Base-by-base conservation (phyloP, 768 basidiomycete species). In the Trametes maxima region DNA sequence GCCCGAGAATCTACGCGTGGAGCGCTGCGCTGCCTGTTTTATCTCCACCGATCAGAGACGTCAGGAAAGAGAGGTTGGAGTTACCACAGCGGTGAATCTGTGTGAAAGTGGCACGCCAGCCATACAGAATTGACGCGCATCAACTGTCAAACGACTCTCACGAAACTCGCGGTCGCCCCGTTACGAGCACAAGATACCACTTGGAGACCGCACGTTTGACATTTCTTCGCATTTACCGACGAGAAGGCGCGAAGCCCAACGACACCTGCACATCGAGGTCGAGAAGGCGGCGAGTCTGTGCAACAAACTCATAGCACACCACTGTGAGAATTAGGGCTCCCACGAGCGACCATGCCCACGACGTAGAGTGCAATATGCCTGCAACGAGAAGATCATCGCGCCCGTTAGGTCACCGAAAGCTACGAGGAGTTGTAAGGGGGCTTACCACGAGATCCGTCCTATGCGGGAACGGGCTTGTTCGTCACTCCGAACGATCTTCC, bases 111-210 rank as follows among this genome's bases (percentile, higher is more conserved):
- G 45, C 45, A 22, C 45, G 24, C 24, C 2, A 22, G 21, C 3
- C 13, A 7, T 19, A 8, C 35, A 28, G 28, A n/a, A 7, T 44
- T 19, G 43, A 46, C 25, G 42, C 42, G n/a, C 25, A 39, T 44
- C 53, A 54, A 35, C 43, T 55, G 54, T 46, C 54, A 44, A 19
- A 17, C 2, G 13, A n/a, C 54, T 13, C 16, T 53, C 44, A 22
- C 33, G 33, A 21, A 44, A 43, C 44, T 36, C 12, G 22, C 35
- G 11, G 54, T 46, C 33, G 54, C 54, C 12, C 54, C 19, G 54
- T 55, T 33, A 55, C 54, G 54, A 46, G 19, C 33, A 55, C 36
- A n/a, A 19, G 21, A 7, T 46, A 44, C 54, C 13, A 33, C 44
- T 12, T 14, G 44, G 10, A 21, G 1, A 24, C 21, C 28, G 3